A percentile compares a stretch with the other conserved stretches of the same genome.
Conservation (phyloP, 106 monocot genomes). For the Hemerocallis citrina region DNA sequence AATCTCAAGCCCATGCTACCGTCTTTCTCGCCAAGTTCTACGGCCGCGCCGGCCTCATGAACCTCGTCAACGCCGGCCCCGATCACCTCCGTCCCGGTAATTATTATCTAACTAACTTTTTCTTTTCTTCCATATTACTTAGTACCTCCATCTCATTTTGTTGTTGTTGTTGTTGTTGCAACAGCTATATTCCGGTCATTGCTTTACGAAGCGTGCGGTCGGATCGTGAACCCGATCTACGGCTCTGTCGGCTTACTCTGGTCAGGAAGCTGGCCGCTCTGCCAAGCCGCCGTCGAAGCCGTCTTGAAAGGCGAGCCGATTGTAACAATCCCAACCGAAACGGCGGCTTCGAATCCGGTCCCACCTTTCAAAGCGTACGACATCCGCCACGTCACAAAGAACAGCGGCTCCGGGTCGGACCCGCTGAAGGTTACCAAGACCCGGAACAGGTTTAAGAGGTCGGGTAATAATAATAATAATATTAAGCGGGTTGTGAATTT, state of each 20-base stretch:
- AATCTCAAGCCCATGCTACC: slow-evolving; percentile 42
- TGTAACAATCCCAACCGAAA: slow-evolving; percentile 29
- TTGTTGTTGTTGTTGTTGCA: no score
- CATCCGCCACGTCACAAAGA: slow-evolving; percentile 54
- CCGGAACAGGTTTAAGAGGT: slow-evolving; percentile 42
- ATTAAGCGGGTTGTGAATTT: neutral
- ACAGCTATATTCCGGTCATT: slow-evolving; percentile 48
- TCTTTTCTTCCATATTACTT: neutral
- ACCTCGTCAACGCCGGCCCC: slow-evolving; percentile 32
- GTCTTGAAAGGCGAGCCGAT: slow-evolving; percentile 48
- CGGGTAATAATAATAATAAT: neutral
- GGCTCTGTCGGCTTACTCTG: slow-evolving; percentile 58
- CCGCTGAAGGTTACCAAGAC: slow-evolving; percentile 16
- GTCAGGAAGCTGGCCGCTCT: slow-evolving; percentile 48
- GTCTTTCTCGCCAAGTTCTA: slow-evolving; percentile 56
- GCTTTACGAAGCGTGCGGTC: slow-evolving; percentile 53
- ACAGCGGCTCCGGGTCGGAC: neutral
- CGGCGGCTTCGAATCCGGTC: slow-evolving; percentile 12
- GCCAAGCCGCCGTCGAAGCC: slow-evolving; percentile 50
- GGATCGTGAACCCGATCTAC: slow-evolving; percentile 58
- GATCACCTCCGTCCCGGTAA: slow-evolving; percentile 32
- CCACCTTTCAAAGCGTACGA: slow-evolving; percentile 46
- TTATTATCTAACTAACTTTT: neutral
- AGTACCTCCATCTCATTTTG: neutral
- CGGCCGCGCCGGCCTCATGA: slow-evolving; percentile 45